Evolutionary conservation across 2,329 filamentous ascomycete species (phyloP).

Genomic region (Diplodia corticola): DNA sequence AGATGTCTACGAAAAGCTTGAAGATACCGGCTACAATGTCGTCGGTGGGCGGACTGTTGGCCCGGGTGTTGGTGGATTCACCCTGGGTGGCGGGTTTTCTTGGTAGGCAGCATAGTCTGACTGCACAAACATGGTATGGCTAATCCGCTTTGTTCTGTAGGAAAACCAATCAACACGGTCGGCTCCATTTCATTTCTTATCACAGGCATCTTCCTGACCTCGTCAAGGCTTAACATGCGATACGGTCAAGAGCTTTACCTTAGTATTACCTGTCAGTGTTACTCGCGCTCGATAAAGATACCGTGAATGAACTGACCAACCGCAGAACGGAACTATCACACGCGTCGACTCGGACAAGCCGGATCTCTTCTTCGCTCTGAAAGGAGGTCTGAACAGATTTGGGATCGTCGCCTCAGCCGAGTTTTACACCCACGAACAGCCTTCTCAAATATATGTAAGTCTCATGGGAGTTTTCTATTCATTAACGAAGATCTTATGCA

Average conservation of each 20-base stretch:
- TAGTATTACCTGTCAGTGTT: background rate
- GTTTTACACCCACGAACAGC: background rate
- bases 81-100: conserved; percentile 5
- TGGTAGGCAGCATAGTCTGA: background rate
- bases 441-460: background rate
- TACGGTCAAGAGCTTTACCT: background rate
- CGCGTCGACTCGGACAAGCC: conserved; percentile 26
- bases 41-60: conserved; percentile 2
- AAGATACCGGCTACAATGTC: conserved; percentile 1
- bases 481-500: background rate
- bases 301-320: background rate
- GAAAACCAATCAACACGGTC: conserved; percentile 6
- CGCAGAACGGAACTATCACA: background rate
- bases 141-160: background rate
- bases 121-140: background rate
- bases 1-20: background rate
- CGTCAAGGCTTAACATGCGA: background rate
- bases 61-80: background rate
- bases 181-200: background rate
- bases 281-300: background rate
- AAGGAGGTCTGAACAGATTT: conserved; percentile 41
- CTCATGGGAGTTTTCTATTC: background rate
- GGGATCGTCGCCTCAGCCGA: conserved; percentile 36
- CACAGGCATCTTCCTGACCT: background rate
- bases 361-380: conserved; percentile 36